A percentile compares a stretch with the other conserved stretches of the same genome.
These are phyloP conservation scores for Amanita jacksonii DNA, from an alignment of 768 basidiomycete genomes.

Conservation along the genomic window DNA sequence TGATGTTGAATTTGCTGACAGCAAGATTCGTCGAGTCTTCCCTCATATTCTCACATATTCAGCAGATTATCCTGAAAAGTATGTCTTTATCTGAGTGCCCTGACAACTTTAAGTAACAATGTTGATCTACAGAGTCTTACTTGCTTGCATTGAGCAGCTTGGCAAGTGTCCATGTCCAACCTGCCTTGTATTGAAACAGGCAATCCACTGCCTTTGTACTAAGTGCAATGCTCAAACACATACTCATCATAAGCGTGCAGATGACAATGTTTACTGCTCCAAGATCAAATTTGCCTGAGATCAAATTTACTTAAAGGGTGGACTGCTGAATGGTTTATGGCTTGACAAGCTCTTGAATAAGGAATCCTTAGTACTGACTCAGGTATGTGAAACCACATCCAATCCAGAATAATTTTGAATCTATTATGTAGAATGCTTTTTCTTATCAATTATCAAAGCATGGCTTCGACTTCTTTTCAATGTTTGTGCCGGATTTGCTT, in stretches of 20 bases:
- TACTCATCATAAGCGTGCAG: slow-evolving; percentile 7
- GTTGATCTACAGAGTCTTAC: slow-evolving; percentile 14
- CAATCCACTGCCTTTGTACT: slow-evolving; percentile 22
- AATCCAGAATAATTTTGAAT: neutral
- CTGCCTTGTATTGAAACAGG: slow-evolving; percentile 18
- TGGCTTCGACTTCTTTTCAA: slow-evolving; percentile 18
- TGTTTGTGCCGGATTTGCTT: slow-evolving; percentile 26
- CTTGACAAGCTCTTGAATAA: slow-evolving; percentile 13
- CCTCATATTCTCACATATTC: slow-evolving; percentile 26
- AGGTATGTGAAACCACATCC: slow-evolving; percentile 2
- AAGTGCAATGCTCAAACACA: slow-evolving; percentile 13
- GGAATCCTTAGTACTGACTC: slow-evolving; percentile 12
- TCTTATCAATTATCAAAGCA: slow-evolving; percentile 9
- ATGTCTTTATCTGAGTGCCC: slow-evolving; percentile 5
- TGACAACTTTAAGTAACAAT: neutral
- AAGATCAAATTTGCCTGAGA: slow-evolving; percentile 2
- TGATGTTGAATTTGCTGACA: slow-evolving; percentile 21
- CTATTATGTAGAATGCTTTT: slow-evolving; percentile 23
- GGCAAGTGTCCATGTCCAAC: slow-evolving; percentile 28
- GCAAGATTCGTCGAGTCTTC: slow-evolving; percentile 21
- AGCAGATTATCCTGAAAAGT: slow-evolving; percentile 33
- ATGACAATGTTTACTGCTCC: neutral
- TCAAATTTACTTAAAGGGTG: slow-evolving; percentile 8
- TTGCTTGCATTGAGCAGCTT: slow-evolving; percentile 23
- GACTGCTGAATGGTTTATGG: slow-evolving; percentile 3